Percentiles rank a stretch among this genome's conserved stretches.
phyloP scores from a whole-genome alignment of 352 stramenopile genomes.

The Phytophthora brassicae region DNA sequence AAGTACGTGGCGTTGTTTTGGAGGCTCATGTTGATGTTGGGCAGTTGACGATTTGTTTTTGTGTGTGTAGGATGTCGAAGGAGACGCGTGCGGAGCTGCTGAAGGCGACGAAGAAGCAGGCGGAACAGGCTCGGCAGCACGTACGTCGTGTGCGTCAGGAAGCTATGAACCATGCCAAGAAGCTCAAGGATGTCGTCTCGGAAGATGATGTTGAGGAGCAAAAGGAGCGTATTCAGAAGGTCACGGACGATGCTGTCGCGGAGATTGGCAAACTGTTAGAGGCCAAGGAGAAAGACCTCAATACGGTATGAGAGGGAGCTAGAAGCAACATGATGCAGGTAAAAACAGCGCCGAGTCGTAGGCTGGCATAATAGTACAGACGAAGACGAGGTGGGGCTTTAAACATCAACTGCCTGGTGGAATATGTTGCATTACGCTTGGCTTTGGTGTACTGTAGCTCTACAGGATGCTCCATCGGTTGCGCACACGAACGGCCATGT shows the following conservation, averaged over 20 bases:
- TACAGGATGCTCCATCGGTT: slow-evolving; percentile 92
- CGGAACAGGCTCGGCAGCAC: slow-evolving; percentile 78
- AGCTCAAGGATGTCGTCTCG: slow-evolving; percentile 77
- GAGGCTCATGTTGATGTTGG: neutral
- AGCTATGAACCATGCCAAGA: slow-evolving; percentile 82
- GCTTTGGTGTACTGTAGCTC: slow-evolving; percentile 14
- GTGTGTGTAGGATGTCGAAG: slow-evolving; percentile 75
- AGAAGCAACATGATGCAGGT: neutral
- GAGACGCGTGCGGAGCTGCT: slow-evolving; percentile 78
- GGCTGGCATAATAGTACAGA: slow-evolving; percentile 27
- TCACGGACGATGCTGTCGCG: slow-evolving; percentile 68
- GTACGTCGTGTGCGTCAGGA: slow-evolving; percentile 85
- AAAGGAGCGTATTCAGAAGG: slow-evolving; percentile 79
- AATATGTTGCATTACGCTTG: slow-evolving; percentile 19
- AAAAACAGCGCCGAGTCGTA: neutral
- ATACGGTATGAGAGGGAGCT: slow-evolving; percentile 42
- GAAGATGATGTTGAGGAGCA: slow-evolving; percentile 79
- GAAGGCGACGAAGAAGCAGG: slow-evolving; percentile 84
- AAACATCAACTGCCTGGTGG: neutral
- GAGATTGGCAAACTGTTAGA: slow-evolving; percentile 77
- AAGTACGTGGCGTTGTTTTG: slow-evolving; percentile 49
- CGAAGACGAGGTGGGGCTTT: neutral
- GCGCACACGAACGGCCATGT: slow-evolving; percentile 84
- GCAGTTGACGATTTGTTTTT: neutral
- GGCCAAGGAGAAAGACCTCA: slow-evolving; percentile 81